Evolutionary conservation across 768 basidiomycete species (phyloP), one percentile per base, ranked within the genome.

Genomic region (Phaffia australis): DNA sequence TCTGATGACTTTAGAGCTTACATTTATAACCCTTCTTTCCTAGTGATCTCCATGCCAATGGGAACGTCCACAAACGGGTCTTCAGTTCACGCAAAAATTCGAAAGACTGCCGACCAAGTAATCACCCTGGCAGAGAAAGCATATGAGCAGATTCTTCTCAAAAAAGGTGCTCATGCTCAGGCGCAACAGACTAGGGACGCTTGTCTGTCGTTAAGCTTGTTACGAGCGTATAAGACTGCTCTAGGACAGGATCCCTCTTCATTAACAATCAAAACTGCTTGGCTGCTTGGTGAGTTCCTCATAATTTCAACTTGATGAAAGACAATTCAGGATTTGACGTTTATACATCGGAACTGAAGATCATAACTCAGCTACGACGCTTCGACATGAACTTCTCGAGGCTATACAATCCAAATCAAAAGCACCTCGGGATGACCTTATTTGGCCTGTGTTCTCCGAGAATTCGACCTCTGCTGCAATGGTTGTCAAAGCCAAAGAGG

Each of bases 361-460:
- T 74, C 78, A 81, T 18, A 85, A 85, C 2, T 79, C 85, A 0
- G 83, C 88, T 5, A 82, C 92, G 55, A 90, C 89, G 0, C 79
- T 95, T 1, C 84, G 85, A 11, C 82, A 89, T 21, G 94, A 98
- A 73, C 83, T 97, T 79, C 75, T 92, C 19, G 91, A 94, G 70
- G 83, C 83, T 19, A 86, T 93, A 58, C 80, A 82, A 0, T 76
- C 83, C 72, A 95, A 95, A 74, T 83, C 87, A 66, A 78, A 79
- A 2, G 73, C 16, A 47, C 74, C 3, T 66, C 74, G 70, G 19
- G 86, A 91, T 69, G 90, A 94, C 72, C 74, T 87, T 29, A 79
- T 80, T 63, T 95, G 91, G 90, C 89, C 88, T 0, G 63, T 77
- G 2, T 78, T 86, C 51, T 47, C 57, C 21, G 75, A 77, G 1